These are phyloP conservation scores for Suaeda aralocaspica DNA, from an alignment of 148 eudicot species.

Conservation along the genomic window DNA sequence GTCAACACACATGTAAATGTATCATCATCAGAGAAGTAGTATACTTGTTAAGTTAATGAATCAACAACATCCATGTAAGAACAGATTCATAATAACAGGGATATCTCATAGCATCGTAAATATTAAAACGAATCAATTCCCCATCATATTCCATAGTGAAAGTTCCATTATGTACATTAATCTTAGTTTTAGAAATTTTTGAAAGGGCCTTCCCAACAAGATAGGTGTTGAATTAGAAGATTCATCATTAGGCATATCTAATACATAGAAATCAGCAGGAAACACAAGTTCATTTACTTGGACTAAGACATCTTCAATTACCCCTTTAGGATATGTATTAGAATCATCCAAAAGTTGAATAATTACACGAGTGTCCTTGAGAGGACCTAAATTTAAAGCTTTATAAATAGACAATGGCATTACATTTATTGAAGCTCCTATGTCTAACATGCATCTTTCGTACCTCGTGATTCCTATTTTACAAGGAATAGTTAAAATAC, in stretches of 20 bases:
- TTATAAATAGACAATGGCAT: not conserved
- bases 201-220: too few relatives aligned
- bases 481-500: conserved; percentile 14
- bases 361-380: conserved; percentile 1
- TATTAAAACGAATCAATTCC: conserved; percentile 15
- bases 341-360: conserved; percentile 9
- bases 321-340: conserved; percentile 7
- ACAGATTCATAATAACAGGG: conserved; percentile 7
- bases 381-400: not conserved
- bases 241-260: too few relatives aligned
- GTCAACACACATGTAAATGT: too few relatives aligned
- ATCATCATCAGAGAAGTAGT: not conserved
- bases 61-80: not conserved
- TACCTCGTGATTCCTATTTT: not conserved
- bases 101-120: conserved; percentile 26
- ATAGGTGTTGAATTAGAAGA: too few relatives aligned
- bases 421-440: conserved; percentile 7
- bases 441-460: not conserved
- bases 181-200: too few relatives aligned
- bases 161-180: conserved; percentile 23
- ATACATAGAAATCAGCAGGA: too few relatives aligned
- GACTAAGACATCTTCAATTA: conserved; percentile 13
- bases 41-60: not conserved
- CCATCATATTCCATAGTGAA: conserved; percentile 29
- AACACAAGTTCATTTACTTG: too few relatives aligned